Evolutionary conservation across 163 green algal species (phyloP), one percentile per base, ranked within the genome.

Genomic region (Scenedesmus sp.): DNA sequence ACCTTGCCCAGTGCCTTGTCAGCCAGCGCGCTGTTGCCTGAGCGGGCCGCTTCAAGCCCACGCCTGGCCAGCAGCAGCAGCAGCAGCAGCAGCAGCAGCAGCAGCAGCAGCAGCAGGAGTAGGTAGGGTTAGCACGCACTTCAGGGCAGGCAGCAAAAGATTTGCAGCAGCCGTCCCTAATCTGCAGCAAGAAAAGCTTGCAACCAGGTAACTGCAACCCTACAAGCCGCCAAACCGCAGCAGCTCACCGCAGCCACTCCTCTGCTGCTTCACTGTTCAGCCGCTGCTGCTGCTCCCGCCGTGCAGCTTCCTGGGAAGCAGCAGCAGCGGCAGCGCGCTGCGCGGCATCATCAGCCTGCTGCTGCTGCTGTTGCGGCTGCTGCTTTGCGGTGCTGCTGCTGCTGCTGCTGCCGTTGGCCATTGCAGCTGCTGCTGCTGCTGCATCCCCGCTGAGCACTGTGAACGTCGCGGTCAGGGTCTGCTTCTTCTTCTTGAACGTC

Each of bases 211-310:
- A 34, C 15, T 26, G 16, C 16, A 76, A 10, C 6, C 16, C 66
- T 34, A 5, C 66, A 20, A 64, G 59, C 70, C 70, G 20, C 70
- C 70, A 26, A 26, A 9, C 74, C 10, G 1, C 76, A 59, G 9
- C 4, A 4, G 46, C 81, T 2, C 46, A 86, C 81, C 81, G 20
- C 62, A 90, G 26, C 86, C 86, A 90, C 20, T 81, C 86, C 12
- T 83, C 86, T 56, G 86, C 86, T 70, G 86, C 67, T 55, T 90
- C 86, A 13, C n/a, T 34, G 67, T 90, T 90, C 15, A 64, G 67
- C 52, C 67, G 86, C 86, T 16, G 62, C 86, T 90, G 66, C 86
- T 90, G 86, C 86, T 90, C 67, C 46, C 86, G 52, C 34, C 86
- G 66, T 54, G 86, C 86, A 55, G 52, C 67, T 64, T 57, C 67